phyloP scores from a whole-genome alignment of 768 basidiomycete genomes.

The Termitomyces sp. region DNA sequence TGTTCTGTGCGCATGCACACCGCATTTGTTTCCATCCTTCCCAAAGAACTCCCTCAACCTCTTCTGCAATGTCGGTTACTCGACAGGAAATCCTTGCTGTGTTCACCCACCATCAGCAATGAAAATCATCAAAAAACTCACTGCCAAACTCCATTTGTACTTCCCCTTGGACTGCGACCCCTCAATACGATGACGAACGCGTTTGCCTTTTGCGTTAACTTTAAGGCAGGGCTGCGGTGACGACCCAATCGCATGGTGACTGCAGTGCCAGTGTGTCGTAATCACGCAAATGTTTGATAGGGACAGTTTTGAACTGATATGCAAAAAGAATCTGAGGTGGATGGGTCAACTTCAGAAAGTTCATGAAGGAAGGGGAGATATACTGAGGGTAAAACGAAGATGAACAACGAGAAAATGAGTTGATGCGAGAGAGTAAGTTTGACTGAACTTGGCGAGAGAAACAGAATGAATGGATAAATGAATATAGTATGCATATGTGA shows the following conservation, averaged over 20 bases:
- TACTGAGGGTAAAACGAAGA: background rate
- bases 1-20: conserved; percentile 82
- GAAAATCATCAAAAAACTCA: conserved; percentile 40
- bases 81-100: conserved; percentile 89
- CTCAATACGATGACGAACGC: conserved; percentile 73
- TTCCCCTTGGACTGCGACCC: conserved; percentile 74
- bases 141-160: conserved; percentile 81
- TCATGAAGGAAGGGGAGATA: background rate
- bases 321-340: conserved; percentile 77
- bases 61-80: conserved; percentile 59
- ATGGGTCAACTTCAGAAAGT: background rate
- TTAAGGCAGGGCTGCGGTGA: conserved; percentile 75
- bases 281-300: conserved; percentile 93
- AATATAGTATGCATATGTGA: too few relatives aligned
- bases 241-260: conserved; percentile 69
- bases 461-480: too few relatives aligned
- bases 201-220: conserved; percentile 67
- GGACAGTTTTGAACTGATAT: conserved; percentile 85
- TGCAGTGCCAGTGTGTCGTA: conserved; percentile 58
- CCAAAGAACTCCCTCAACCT: conserved; percentile 79
- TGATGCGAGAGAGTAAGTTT: too few relatives aligned
- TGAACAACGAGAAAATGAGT: too few relatives aligned
- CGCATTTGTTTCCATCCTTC: conserved; percentile 75
- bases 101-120: background rate
- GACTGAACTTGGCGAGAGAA: too few relatives aligned